Evolutionary conservation across 257 asterid species (phyloP).

Genomic region (Datura wrightii): DNA sequence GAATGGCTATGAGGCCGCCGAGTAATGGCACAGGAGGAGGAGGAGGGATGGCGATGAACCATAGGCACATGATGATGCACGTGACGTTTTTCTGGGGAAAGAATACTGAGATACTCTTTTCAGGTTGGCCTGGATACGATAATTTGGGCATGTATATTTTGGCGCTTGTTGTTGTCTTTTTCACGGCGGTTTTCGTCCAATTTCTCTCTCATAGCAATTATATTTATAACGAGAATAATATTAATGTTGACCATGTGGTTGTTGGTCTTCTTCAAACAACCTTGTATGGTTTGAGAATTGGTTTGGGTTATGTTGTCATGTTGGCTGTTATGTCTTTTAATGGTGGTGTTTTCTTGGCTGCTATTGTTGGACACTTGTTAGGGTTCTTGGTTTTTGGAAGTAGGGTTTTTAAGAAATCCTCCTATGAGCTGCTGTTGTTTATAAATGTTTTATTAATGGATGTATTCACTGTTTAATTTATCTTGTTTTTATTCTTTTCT

Average conservation of each 20-base stretch:
- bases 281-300: slow-evolving; percentile 56
- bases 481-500: too few species aligned
- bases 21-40: slow-evolving; percentile 33
- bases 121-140: slow-evolving; percentile 76
- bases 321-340: slow-evolving; percentile 85
- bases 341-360: slow-evolving; percentile 67
- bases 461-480: too few species aligned
- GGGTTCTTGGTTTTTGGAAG: slow-evolving; percentile 76
- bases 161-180: slow-evolving; percentile 56
- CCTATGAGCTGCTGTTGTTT: slow-evolving; percentile 45
- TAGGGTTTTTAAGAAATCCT: slow-evolving; percentile 53
- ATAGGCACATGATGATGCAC: slow-evolving; percentile 79
- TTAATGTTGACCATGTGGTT: slow-evolving; percentile 40
- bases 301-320: slow-evolving; percentile 75
- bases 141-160: slow-evolving; percentile 63
- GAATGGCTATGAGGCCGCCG: slow-evolving; percentile 49
- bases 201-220: slow-evolving; percentile 60
- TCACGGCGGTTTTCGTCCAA: slow-evolving; percentile 54
- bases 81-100: slow-evolving; percentile 95
- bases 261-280: slow-evolving; percentile 57
- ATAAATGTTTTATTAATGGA: not conserved
- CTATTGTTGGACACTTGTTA: slow-evolving; percentile 60
- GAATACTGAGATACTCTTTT: slow-evolving; percentile 68
- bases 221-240: not conserved
- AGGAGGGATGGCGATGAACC: slow-evolving; percentile 34